These are phyloP conservation scores for Aspergillus conjunctus DNA, from an alignment of 495 filamentous ascomycete genomes.

Conservation along the genomic window DNA sequence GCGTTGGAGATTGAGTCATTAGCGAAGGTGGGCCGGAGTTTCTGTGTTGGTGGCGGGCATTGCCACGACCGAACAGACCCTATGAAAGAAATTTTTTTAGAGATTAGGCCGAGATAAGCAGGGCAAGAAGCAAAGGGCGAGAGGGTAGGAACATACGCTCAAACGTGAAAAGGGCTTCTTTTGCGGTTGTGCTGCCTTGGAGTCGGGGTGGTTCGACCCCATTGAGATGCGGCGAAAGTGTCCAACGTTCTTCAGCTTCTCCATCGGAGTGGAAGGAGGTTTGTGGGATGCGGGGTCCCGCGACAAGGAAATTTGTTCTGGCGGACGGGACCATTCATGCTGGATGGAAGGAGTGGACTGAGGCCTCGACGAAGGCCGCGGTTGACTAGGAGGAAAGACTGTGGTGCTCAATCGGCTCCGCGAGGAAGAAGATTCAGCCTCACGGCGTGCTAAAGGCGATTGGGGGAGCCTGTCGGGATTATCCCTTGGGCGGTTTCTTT, in stretches of 20 bases:
- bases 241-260: slow-evolving; percentile 37
- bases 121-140: background rate
- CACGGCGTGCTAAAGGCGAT: slow-evolving; percentile 6
- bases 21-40: slow-evolving; percentile 5
- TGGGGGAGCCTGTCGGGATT: slow-evolving; percentile 7
- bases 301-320: slow-evolving; percentile 17
- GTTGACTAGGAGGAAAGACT: background rate
- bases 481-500: slow-evolving; percentile 5
- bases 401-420: background rate
- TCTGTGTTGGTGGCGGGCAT: slow-evolving; percentile 13
- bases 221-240: slow-evolving; percentile 36
- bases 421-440: slow-evolving; percentile 11
- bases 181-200: slow-evolving; percentile 22
- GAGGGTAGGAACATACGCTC: slow-evolving; percentile 19
- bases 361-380: slow-evolving; percentile 2
- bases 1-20: background rate
- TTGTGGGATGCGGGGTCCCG: slow-evolving; percentile 20
- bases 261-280: slow-evolving; percentile 27
- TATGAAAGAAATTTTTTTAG: slow-evolving; percentile 10
- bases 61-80: slow-evolving; percentile 28
- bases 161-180: slow-evolving; percentile 27
- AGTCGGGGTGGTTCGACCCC: slow-evolving; percentile 27
- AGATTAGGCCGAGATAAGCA: background rate
- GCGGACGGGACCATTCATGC: slow-evolving; percentile 16
- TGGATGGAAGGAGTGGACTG: slow-evolving; percentile 3